Evolutionary conservation across 2,329 filamentous ascomycete species (phyloP), one percentile per base, ranked within the genome.

Genomic region (Metarhizium humberi): DNA sequence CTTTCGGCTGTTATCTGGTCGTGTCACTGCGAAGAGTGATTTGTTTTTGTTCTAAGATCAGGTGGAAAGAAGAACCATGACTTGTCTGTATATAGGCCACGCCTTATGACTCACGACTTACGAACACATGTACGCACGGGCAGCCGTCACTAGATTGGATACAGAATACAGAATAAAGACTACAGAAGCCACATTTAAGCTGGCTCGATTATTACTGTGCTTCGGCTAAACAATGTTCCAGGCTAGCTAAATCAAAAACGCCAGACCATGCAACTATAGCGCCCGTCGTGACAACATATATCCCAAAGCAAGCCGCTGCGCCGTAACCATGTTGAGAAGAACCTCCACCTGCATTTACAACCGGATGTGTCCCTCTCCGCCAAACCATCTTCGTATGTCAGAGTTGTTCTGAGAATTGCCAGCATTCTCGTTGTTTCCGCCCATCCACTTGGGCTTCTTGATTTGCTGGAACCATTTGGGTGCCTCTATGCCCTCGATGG

Each of bases 391-490:
- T 53, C 80, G 73, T 52, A 84, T 74, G 60, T 80, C 76, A 6
- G 70, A 72, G 50, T 62, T 61, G 29, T 60, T 64, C 30, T 61
- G 60, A 20, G 64, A 62, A 30, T 65, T 63, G 34, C 66, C 64
- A 5, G 66, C 64, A 3, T 64, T 64, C 16, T 62, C 68, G 16
- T 72, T 74, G 11, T 81, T 79, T 29, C 80, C 81, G 18, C 82
- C 81, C 82, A 94, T 88, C 90, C 90, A 95, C 63, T 84, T 87
- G 5, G 90, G 90, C 66, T 86, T 82, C 69, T 86, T 89, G 69
- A 92, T 76, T 30, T 88, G 86, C 62, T 84, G 80, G 59, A 96
- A 75, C 91, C 92, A 97, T 60, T 85, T 85, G 0, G 94, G 92
- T 34, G 86, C 79, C 53, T 91, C 87, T 2, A 90, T 79, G 0